Evolutionary conservation across 176 grass and related monocot genomes (phyloP), one percentile per base, ranked within the genome.

Genomic region (Panicum miliaceum): DNA sequence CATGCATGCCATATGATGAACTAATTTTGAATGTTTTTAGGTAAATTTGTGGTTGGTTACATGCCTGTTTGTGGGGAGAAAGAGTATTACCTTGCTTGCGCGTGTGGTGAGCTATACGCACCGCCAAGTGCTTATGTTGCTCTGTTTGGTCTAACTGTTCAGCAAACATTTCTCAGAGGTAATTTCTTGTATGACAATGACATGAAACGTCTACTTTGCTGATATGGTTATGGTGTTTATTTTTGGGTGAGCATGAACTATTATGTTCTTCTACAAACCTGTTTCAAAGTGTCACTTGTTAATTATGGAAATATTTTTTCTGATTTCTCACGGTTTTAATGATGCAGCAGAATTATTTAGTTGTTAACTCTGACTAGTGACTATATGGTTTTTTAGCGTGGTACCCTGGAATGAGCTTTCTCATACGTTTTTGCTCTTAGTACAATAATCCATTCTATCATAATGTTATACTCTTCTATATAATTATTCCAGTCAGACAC

Each of bases 21-120:
- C 54, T 79, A 3, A 34, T 67, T 37, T 61, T 88, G 54, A 25
- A 73, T 79, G 43, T 76, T 84, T 66, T 94, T 70, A 98, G 96
- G 96, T 84, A 98, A 98, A 83, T 94, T 98, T 73, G 80, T 98
- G 78, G 93, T 98, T 75, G 85, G 91, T 56, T 98, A 98, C 76
- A 89, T 92, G 85, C 93, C 96, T 81, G 85, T 96, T 48, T 95
- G 96, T 73, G 89, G 96, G 64, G 96, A 98, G 80, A 98, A 98
- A 87, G 96, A 98, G 59, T 98, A 98, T 78, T 96, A 98, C 81
- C 87, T 98, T 81, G 96, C 87, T 81, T 92, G 89, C 54, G 91
- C 93, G 8, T 98, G 96, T 62, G 89, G 83, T 73, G 96, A 98
- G 81, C 84, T 90, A 64, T 98, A 94, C 79, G 89, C 89, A 64